Evolutionary conservation across 108 stramenopile genomes (phyloP).

Genomic region (Conticribra weissflogii): DNA sequence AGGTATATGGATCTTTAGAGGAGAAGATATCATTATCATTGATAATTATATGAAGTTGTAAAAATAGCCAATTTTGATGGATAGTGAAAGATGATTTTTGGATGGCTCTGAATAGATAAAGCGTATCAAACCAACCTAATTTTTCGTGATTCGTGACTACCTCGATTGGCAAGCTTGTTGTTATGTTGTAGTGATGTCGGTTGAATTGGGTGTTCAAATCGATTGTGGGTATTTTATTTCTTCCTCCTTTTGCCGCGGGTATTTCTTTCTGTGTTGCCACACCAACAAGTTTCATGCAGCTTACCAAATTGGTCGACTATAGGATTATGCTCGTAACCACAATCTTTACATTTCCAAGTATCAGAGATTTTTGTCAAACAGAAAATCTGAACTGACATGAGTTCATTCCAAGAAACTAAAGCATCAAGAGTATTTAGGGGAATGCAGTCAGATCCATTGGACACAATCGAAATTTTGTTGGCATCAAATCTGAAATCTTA

Average conservation of each 20-base stretch:
- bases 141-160: no score
- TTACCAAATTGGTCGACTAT: neutral
- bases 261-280: neutral
- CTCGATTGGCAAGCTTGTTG: no score
- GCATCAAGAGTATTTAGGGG: neutral
- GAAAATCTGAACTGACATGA: constrained; percentile 12
- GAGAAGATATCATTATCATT: no score
- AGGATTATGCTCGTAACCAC: neutral
- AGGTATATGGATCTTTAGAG: no score
- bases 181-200: no score
- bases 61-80: no score
- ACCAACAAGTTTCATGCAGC: neutral
- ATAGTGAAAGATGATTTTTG: no score
- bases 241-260: neutral
- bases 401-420: constrained; percentile 1
- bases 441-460: neutral
- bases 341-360: constrained; percentile 5
- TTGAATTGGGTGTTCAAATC: no score
- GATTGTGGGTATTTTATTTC: no score
- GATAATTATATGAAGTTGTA: no score
- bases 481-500: neutral
- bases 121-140: no score
- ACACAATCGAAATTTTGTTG: neutral
- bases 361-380: constrained; percentile 8
- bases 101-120: no score